A percentile compares a stretch with the other conserved stretches of the same genome.
phyloP scores from a whole-genome alignment of 345 rosid species.

The Passiflora organensis region DNA sequence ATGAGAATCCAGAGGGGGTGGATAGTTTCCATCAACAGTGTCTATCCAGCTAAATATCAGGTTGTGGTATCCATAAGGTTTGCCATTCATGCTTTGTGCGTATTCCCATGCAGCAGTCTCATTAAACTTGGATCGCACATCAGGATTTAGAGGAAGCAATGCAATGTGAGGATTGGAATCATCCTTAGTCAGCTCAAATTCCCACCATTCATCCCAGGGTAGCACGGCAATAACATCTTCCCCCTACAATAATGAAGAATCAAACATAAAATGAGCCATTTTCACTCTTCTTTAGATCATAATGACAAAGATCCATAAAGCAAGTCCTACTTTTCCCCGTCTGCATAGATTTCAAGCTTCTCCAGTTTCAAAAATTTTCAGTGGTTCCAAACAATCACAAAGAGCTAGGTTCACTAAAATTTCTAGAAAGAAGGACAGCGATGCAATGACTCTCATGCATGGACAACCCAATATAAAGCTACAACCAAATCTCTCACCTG shows the following conservation, averaged over 20 bases:
- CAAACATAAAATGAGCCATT: neutral
- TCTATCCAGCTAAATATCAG: slow-evolving; percentile 99
- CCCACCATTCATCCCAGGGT: slow-evolving; percentile 99
- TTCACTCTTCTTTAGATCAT: too few species aligned
- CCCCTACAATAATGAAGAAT: slow-evolving; percentile 44
- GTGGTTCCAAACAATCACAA: neutral
- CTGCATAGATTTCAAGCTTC: too few species aligned
- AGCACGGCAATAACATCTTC: slow-evolving; percentile 73
- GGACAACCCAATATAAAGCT: neutral
- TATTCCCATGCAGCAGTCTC: slow-evolving; percentile 98
- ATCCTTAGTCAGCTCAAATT: slow-evolving; percentile 83
- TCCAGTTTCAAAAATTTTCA: too few species aligned
- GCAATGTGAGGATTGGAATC: slow-evolving; percentile 90
- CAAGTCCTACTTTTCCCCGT: too few species aligned
- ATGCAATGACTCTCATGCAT: neutral
- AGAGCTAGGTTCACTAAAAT: neutral
- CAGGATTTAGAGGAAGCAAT: slow-evolving; percentile 88
- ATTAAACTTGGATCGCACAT: slow-evolving; percentile 75
- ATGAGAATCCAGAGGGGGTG: slow-evolving; percentile 94
- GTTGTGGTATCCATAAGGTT: slow-evolving; percentile 95
- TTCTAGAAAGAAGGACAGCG: neutral
- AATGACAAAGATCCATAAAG: too few species aligned
- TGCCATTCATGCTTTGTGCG: slow-evolving; percentile 78
- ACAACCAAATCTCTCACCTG: neutral
- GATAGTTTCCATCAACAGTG: slow-evolving; percentile 75